Evolutionary conservation across 345 rosid species (phyloP), one percentile per base, ranked within the genome.

Genomic region (Arabis hirsuta): DNA sequence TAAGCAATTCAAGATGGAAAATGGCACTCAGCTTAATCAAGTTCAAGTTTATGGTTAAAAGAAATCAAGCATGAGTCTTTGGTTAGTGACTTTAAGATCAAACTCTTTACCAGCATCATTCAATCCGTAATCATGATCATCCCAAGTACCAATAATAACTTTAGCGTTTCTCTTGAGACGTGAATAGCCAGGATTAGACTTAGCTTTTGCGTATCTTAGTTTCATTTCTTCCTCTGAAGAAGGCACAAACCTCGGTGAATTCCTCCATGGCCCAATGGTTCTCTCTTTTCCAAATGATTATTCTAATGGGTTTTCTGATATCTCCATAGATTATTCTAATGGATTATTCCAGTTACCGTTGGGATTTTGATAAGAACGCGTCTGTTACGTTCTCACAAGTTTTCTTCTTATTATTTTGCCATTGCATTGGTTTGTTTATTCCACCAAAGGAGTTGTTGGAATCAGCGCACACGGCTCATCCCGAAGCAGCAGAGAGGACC

Each of bases 41-140:
- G 12, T 24, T 42, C 1, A 14, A 31, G 62, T 52, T 6, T 20
- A 48, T 48, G 13, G 12, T 32, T 9, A 54, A n/a, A 68, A 79
- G 83, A 92, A 92, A 84, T 92, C 85, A 52, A 90, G 98, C 63
- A 86, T 84, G 67, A 92, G 92, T 74, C 63, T 84, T 69, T 92
- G 98, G 81, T 90, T 86, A 54, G 70, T 62, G 34, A 80, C 65
- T 84, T 92, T 92, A 16, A 22, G 66, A 69, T 71, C 63, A 79
- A 92, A 85, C 82, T 92, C 96, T 75, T 88, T 92, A 1, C 98
- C 96, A 0, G 98, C 91, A 68, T 92, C 96, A 73, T 92, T 92
- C 52, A 92, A 80, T 64, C 96, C 91, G 72, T 84, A 92, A 65
- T 92, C 98, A 74, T 90, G 92, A 59, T 90, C 98, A 78, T 92